Base-by-base conservation (phyloP, 805 yeast genomes). In the Lachancea fermentati region DNA sequence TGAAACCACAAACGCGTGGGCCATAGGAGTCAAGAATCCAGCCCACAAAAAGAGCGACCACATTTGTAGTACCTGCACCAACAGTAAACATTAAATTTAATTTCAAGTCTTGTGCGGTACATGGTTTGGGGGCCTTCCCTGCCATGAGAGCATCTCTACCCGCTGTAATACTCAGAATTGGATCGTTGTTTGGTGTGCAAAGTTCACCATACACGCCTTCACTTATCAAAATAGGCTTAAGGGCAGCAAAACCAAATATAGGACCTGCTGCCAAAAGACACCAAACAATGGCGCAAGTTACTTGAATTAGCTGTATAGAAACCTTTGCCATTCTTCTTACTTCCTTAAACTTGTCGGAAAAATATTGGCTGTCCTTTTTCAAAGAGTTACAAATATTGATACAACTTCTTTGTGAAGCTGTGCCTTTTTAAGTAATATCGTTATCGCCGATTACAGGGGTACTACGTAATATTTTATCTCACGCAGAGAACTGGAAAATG, bases 211-310 rank as follows among this genome's bases (percentile, higher is more conserved):
- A 91, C 3, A 89, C 81, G 3, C 91, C 88, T 56, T 91, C 89
- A 7, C 69, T 59, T 14, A 87, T 73, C 32, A 91, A 65, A 8
- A 89, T 76, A 4, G 95, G 94, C 57, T 91, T 91, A 40, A 89
- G 67, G 3, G 97, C 97, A 17, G 97, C 96, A 67, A 89, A 89
- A 3, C 97, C 97, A 69, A 89, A 89, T 11, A 89, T 80, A 1
- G 94, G 87, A 4, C 97, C 97, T 0, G 96, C 96, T 0, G 96
- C 87, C 29, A 86, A 68, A 11, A 89, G 65, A 65, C 97, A 91
- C 96, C 96, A 89, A 0, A 71, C 41, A 13, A 86, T 75, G 19
- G 96, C 89, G 62, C 95, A 85, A 2, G 56, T 35, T 8, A 85
- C 73, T 58, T 87, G 95, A 2, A 70, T 30, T 42, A 7, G 11